Conservation (phyloP, 768 basidiomycete genomes). For the Ramaria rubella region DNA sequence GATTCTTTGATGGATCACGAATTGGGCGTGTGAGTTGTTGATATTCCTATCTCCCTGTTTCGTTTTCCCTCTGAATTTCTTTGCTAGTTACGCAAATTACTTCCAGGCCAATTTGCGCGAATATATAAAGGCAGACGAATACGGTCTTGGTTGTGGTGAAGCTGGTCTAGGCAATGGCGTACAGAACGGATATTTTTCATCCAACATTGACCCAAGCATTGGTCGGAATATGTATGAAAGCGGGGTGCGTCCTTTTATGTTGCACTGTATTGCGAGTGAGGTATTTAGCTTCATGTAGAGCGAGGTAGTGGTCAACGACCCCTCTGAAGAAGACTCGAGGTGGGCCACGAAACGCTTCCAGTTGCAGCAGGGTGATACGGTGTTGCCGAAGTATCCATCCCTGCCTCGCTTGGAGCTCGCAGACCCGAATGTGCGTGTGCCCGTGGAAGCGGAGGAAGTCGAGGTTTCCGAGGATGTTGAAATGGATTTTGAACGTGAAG, state of each 20-base stretch:
- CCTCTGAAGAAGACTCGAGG: background rate
- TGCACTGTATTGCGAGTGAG: background rate
- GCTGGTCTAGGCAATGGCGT: background rate
- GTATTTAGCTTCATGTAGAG: background rate
- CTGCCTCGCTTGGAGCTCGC: background rate
- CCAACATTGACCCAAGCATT: background rate
- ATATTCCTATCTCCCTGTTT: background rate
- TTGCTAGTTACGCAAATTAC: background rate
- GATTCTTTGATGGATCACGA: background rate
- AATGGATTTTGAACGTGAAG: constrained; percentile 1
- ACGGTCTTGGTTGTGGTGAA: background rate
- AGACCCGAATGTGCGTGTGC: background rate
- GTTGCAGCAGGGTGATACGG: background rate
- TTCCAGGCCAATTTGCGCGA: constrained; percentile 8
- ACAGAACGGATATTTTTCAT: constrained; percentile 3
- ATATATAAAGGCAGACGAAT: background rate
- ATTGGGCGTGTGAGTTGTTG: background rate
- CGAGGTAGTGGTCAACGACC: background rate
- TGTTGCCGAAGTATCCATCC: background rate
- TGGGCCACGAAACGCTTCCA: background rate
- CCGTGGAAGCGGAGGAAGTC: too few relatives aligned
- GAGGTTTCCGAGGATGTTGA: constrained; percentile 1
- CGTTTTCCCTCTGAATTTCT: background rate
- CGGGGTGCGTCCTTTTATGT: background rate
- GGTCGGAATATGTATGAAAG: background rate